phyloP scores from a whole-genome alignment of 148 eudicot species.

The Silene uniflora region DNA sequence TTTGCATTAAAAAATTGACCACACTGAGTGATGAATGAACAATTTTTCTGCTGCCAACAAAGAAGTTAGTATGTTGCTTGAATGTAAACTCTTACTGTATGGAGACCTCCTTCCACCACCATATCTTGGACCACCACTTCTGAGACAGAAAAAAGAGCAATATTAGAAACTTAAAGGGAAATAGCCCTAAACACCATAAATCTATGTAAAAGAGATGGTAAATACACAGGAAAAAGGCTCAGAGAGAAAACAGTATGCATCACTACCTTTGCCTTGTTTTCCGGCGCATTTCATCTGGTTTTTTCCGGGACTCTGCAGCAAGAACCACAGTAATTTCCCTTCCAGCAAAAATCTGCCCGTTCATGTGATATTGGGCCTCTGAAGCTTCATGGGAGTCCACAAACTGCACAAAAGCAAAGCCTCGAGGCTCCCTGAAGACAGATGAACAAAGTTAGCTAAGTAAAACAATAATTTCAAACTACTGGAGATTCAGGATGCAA shows the following conservation, averaged over 20 bases:
- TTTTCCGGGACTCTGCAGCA: conserved; percentile 66
- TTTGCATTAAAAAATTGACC: neutral
- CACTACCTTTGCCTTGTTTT: conserved; percentile 48
- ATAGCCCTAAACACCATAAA: neutral
- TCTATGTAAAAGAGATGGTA: neutral
- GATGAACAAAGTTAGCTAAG: conserved; percentile 6
- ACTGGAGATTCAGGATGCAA: conserved; percentile 14
- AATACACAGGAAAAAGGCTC: neutral
- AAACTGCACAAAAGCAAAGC: conserved; percentile 84
- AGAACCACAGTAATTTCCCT: conserved; percentile 68
- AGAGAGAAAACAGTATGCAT: neutral
- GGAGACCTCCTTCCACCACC: conserved; percentile 58
- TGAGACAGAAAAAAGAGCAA: conserved; percentile 10
- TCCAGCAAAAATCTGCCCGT: conserved; percentile 66
- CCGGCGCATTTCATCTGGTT: conserved; percentile 75
- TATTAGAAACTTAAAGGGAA: conserved; percentile 1
- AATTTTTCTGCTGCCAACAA: neutral
- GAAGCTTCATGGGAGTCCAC: conserved; percentile 62
- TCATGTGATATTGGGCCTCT: conserved; percentile 70
- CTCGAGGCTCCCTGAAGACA: conserved; percentile 67
- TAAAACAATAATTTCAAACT: neutral
- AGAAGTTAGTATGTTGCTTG: neutral
- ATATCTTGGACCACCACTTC: conserved; percentile 49
- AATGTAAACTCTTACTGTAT: conserved; percentile 31
- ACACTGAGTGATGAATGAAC: neutral